These are phyloP conservation scores for Rhizophagus sp. DNA, from an alignment of 192 early-diverging fungal species.

Conservation along the genomic window DNA sequence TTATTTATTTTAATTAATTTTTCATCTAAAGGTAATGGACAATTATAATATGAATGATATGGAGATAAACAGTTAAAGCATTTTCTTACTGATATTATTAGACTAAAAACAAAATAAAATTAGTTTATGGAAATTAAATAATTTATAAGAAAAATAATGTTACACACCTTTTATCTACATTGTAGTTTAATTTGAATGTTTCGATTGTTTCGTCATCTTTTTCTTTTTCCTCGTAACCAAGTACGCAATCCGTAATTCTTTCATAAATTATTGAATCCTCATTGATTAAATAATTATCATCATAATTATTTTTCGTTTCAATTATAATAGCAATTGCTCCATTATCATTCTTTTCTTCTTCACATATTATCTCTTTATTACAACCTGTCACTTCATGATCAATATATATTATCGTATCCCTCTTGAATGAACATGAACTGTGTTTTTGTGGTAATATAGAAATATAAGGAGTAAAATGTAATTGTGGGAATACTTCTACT, in stretches of 20 bases:
- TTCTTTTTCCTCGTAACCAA: not conserved
- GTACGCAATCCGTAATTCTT: not conserved
- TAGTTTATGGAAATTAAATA: not conserved
- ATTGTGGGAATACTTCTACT: not conserved
- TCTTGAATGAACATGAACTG: not conserved
- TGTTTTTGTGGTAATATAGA: not conserved
- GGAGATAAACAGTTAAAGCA: conserved; percentile 14
- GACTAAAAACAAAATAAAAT: not conserved
- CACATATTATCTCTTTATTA: not conserved
- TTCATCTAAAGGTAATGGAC: not conserved
- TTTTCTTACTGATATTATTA: not conserved
- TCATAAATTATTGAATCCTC: not conserved
- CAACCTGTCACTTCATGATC: not conserved
- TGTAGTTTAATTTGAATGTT: not conserved
- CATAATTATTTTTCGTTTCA: not conserved
- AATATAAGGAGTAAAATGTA: not conserved
- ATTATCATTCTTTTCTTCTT: not conserved
- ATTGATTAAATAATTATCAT: not conserved
- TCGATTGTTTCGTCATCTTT: not conserved
- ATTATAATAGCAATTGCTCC: not conserved
- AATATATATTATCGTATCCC: not conserved
- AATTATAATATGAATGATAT: not conserved
- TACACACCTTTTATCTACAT: not conserved
- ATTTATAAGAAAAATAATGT: not conserved
- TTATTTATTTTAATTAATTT: not conserved